These are phyloP conservation scores for Haberlea rhodopensis DNA, from an alignment of 257 asterid genomes.

Conservation along the genomic window DNA sequence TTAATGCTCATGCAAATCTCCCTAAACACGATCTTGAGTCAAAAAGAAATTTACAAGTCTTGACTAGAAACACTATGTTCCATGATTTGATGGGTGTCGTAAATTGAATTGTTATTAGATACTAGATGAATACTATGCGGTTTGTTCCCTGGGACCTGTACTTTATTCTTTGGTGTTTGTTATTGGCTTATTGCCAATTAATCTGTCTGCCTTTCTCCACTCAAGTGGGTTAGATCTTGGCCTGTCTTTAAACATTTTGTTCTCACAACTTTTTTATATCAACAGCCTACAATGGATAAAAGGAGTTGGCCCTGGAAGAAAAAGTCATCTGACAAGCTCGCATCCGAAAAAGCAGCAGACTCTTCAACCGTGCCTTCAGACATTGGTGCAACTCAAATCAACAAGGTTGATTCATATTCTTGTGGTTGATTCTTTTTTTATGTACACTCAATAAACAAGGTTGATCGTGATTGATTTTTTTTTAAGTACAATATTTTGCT, in stretches of 20 bases:
- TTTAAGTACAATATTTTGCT: background rate
- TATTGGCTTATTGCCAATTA: background rate
- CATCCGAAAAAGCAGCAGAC: slow-evolving; percentile 45
- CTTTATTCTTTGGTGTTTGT: slow-evolving; percentile 19
- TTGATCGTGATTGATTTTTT: slow-evolving; percentile 24
- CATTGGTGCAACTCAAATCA: slow-evolving; percentile 39
- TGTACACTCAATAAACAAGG: slow-evolving; percentile 55
- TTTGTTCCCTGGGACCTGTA: slow-evolving; percentile 5
- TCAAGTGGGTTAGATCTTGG: background rate
- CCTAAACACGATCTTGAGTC: slow-evolving; percentile 1
- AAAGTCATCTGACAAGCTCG: slow-evolving; percentile 80
- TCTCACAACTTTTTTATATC: slow-evolving; percentile 15
- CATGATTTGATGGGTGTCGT: background rate
- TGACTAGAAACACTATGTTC: slow-evolving; percentile 10
- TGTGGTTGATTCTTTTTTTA: slow-evolving; percentile 16
- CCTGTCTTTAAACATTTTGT: background rate
- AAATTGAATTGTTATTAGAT: slow-evolving; percentile 12
- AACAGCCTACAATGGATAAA: slow-evolving; percentile 62
- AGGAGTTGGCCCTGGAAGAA: slow-evolving; percentile 99
- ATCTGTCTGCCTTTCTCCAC: slow-evolving; percentile 14
- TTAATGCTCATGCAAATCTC: background rate
- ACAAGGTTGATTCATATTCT: slow-evolving; percentile 49
- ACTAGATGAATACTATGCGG: slow-evolving; percentile 9
- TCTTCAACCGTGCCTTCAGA: slow-evolving; percentile 46
- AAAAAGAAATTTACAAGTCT: background rate